A percentile compares a stretch with the other conserved stretches of the same genome.
phyloP scores from a whole-genome alignment of 139 green algal genomes.

The Haematococcus lacustris region DNA sequence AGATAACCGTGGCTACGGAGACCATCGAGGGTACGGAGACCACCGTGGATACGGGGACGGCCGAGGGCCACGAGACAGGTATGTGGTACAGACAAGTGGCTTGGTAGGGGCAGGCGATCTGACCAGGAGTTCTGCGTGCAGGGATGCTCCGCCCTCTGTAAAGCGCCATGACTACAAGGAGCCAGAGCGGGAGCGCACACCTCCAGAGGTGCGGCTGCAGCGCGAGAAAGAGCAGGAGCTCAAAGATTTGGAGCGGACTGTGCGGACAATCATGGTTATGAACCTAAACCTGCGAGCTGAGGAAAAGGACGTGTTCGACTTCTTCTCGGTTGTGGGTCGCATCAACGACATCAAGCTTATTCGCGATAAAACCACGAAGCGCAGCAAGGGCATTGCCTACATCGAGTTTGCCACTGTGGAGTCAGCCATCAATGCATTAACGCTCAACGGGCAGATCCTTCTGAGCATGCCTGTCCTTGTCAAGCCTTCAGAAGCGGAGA shows the following conservation, averaged over 20 bases:
- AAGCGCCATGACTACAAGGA: no score
- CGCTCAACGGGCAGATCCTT: constrained; percentile 61
- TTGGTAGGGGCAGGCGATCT: not conserved
- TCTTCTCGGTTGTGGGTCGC: constrained; percentile 46
- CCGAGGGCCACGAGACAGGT: not conserved
- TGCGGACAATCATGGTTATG: constrained; percentile 82
- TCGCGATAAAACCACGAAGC: constrained; percentile 78
- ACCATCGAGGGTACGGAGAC: not conserved
- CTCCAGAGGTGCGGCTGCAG: constrained; percentile 51
- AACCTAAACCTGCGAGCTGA: constrained; percentile 69
- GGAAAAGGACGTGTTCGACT: constrained; percentile 83
- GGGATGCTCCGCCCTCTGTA: not conserved
- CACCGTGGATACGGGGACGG: not conserved
- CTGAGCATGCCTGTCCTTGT: constrained; percentile 86
- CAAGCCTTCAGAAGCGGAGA: constrained; percentile 87
- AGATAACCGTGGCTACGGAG: not conserved
- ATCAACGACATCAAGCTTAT: constrained; percentile 91
- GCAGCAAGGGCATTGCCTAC: constrained; percentile 94
- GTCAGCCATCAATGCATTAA: constrained; percentile 69
- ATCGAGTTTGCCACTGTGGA: constrained; percentile 81
- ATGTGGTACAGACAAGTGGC: not conserved
- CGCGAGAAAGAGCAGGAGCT: constrained; percentile 59
- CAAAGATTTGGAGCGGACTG: constrained; percentile 71
- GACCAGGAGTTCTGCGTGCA: not conserved
- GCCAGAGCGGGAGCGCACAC: constrained; percentile 33